Evolutionary conservation across 176 grass and related monocot species (phyloP), one percentile per base, ranked within the genome.

Genomic region (Cenchrus fungigraminus): DNA sequence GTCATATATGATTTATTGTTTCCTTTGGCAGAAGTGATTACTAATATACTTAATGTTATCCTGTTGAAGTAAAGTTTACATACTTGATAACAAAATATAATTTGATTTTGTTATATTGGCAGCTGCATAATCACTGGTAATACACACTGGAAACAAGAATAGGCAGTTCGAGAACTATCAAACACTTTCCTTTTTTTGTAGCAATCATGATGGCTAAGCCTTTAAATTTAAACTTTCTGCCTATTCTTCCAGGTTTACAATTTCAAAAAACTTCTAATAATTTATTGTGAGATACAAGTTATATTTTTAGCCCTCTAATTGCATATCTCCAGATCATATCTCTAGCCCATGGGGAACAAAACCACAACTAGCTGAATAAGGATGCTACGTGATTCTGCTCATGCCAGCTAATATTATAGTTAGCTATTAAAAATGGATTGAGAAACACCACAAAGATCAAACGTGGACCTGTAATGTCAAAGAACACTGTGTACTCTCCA

Each of bases 401-500:
- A 59, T 72, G 80, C 11, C 55, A 45, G 16, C 32, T 17, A 70
- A 81, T 42, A 57, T 46, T 20, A 29, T 25, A 82, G 8, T 49
- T 82, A n/a, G 29, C 51, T 49, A 82, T 14, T 61, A 22, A 70
- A 82, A 72, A 82, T 82, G 68, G 55, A 82, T 20, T 82, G 42
- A 73, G 53, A 47, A 72, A 60, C 20, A 56, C 16, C 49, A 20
- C 54, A 60, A 8, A 72, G 68, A 32, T 29, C 53, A 82, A 82
- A 60, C 0, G 2, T 22, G 61, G 20, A 78, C 9, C 72, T 9
- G 75, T 83, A 59, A 86, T 86, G 85, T 85, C 81, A 76, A 37
- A 78, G 54, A 84, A 85, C 53, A 54, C 37, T 25, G 59, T 82
- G 31, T 65, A 58, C 64, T 63, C 78, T 83, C 76, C 86, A 44